Conservation (phyloP, 164 flowering plant genomes). For the Berberis thunbergii region DNA sequence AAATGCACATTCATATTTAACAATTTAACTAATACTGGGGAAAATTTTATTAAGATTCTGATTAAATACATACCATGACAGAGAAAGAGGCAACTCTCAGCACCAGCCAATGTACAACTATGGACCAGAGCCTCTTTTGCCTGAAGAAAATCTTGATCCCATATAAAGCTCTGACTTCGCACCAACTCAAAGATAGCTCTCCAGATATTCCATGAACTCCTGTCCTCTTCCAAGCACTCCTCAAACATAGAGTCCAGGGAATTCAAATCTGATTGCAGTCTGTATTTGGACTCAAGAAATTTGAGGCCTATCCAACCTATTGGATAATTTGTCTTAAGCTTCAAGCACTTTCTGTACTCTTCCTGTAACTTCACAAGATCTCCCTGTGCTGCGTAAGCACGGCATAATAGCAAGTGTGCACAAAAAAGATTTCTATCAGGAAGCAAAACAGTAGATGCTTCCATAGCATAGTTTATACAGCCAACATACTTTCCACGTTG, state of each 20-base stretch:
- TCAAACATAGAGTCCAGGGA: conserved; percentile 28
- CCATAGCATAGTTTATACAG: conserved; percentile 43
- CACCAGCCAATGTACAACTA: conserved; percentile 41
- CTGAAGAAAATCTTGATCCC: conserved; percentile 35
- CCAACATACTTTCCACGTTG: conserved; percentile 34
- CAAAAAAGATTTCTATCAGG: conserved; percentile 48
- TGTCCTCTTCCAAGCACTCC: conserved; percentile 34
- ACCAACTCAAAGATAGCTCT: conserved; percentile 44
- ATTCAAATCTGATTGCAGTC: conserved; percentile 23
- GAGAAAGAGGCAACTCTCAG: conserved; percentile 57
- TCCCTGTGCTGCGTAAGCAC: conserved; percentile 52
- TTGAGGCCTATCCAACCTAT: conserved; percentile 83
- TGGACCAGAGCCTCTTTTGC: conserved; percentile 58
- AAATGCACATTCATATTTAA: not conserved
- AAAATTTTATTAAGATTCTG: not conserved
- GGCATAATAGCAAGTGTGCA: conserved; percentile 69
- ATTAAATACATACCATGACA: conserved; percentile 58
- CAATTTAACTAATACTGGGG: not conserved
- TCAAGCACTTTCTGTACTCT: conserved; percentile 56
- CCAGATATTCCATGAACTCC: conserved; percentile 41
- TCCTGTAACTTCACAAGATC: conserved; percentile 26
- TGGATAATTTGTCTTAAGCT: conserved; percentile 52
- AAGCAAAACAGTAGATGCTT: conserved; percentile 40
- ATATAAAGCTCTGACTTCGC: conserved; percentile 37
- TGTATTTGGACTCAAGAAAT: conserved; percentile 35